Conservation (phyloP, 176 grass and related monocot genomes). For the Rhipidocladum racemiflorum region DNA sequence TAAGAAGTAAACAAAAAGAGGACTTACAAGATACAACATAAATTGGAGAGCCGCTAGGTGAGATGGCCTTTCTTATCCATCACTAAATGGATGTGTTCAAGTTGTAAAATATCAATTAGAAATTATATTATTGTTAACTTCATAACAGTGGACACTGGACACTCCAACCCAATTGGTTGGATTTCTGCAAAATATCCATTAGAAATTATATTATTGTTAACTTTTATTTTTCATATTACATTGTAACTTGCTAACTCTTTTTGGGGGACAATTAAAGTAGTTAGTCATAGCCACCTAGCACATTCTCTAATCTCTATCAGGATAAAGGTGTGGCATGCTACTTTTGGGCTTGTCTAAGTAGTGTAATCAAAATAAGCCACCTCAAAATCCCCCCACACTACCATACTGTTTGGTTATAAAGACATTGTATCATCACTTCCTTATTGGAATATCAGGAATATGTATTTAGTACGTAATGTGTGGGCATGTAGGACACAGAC, state of each 20-base stretch:
- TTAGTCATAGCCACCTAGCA: conserved; percentile 14
- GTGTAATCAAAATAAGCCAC: background rate
- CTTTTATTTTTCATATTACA: conserved; percentile 16
- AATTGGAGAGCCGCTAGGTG: conserved; percentile 26
- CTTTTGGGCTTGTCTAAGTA: conserved; percentile 11
- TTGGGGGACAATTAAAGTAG: background rate
- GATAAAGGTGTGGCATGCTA: conserved; percentile 16
- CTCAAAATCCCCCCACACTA: background rate
- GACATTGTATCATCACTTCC: background rate
- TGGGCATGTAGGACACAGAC: background rate
- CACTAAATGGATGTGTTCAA: conserved; percentile 5
- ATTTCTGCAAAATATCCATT: conserved; percentile 13
- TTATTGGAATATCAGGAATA: conserved; percentile 7
- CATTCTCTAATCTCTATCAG: background rate
- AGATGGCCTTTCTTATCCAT: conserved; percentile 23
- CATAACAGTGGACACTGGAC: background rate
- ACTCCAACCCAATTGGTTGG: background rate
- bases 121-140: background rate
- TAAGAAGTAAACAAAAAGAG: conserved; percentile 59
- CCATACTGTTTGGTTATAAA: background rate
- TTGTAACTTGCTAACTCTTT: background rate
- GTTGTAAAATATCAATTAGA: background rate
- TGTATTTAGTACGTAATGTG: background rate
- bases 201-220: background rate
- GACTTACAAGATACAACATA: conserved; percentile 40